Evolutionary conservation across 179 eudicot genomes (phyloP), one percentile per base, ranked within the genome.

Genomic region (Silene vulgaris): DNA sequence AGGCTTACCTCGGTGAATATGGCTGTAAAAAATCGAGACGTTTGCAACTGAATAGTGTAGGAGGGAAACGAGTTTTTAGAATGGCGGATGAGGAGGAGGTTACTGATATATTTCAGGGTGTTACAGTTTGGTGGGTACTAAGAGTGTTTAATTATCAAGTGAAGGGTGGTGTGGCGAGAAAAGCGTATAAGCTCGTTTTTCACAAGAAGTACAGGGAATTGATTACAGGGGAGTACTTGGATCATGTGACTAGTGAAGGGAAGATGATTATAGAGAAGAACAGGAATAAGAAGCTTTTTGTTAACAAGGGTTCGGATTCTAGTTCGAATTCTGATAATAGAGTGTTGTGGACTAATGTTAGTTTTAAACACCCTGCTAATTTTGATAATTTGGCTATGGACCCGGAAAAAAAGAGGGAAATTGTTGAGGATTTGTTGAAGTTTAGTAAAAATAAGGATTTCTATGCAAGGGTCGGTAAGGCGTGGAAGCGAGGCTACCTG

Each of bases 341-440:
- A 30, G 2, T 1, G 3, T n/a, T 61, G 76, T 82, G 84, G 88
- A 78, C 65, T 8, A 17, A 69, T 71, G 80, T 80, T 8, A 48
- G 65, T 1, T 83, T 85, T 52, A 65, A 70, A 56, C 88, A 86
- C 40, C 88, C 88, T 0, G 88, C 86, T 0, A 84, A 73, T 9
- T 86, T 86, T 14, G 79, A 79, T 20, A 75, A 71, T 0, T 35
- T 84, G 74, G 87, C 88, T 8, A 81, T 86, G 82, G 80, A 79
- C 61, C 81, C 77, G 0, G 78, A 57, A 37, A 83, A 77, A 71
- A 86, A 84, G 77, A 79, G 75, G 29, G 84, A 79, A 63, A 86
- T 84, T 50, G 72, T 84, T 7, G 82, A 82, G 14, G 88, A 86
- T 82, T 71, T 86, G 11, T 2, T 81, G 67, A 81, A 66, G 26